These are phyloP conservation scores for Sicyos edulis DNA, from an alignment of 306 rosid genomes.

Conservation along the genomic window DNA sequence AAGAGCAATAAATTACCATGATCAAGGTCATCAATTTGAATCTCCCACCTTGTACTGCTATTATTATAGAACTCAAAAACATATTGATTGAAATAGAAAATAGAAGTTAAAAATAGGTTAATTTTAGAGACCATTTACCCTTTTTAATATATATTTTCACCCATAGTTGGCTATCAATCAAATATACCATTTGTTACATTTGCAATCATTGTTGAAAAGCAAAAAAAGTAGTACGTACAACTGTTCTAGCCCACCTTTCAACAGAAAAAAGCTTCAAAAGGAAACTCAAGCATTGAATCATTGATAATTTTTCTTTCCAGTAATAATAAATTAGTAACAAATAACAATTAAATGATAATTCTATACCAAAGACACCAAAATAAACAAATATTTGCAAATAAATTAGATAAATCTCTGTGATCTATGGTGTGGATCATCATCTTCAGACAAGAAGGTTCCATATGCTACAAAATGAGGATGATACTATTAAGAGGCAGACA, in stretches of 20 bases:
- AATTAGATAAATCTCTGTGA: constrained; percentile 13
- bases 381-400: constrained; percentile 6
- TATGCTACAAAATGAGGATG: constrained; percentile 16
- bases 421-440: constrained; percentile 8
- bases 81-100: no score
- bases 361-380: background rate
- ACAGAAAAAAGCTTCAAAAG: background rate
- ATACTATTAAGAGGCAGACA: background rate
- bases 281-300: background rate
- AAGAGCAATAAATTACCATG: no score
- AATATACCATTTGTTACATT: background rate
- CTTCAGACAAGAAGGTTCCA: constrained; percentile 9
- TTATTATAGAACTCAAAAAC: no score
- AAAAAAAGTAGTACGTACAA: background rate
- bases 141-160: no score
- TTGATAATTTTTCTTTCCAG: background rate
- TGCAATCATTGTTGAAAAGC: background rate
- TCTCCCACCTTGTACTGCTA: no score
- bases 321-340: constrained; percentile 8
- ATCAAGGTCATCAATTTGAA: no score
- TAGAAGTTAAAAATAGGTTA: background rate
- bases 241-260: background rate
- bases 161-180: background rate
- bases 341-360: constrained; percentile 2
- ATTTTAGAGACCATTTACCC: background rate